These are phyloP conservation scores for Aspergillus costaricaensis DNA, from an alignment of 2,329 filamentous ascomycete genomes.

Conservation along the genomic window DNA sequence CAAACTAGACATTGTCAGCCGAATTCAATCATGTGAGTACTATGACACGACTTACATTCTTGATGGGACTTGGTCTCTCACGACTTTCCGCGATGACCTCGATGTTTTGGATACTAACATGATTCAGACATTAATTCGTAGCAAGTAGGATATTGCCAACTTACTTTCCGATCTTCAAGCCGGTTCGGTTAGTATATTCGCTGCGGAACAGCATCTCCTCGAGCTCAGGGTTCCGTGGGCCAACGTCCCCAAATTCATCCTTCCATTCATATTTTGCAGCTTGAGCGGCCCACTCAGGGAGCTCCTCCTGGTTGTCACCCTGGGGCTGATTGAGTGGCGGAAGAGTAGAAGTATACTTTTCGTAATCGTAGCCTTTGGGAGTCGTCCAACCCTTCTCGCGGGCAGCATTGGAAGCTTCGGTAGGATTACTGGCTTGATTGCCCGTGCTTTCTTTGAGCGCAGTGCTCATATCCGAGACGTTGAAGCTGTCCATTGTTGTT, in stretches of 20 bases:
- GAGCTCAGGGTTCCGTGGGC: conserved; percentile 67
- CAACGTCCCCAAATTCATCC: conserved; percentile 83
- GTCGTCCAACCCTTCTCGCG: conserved; percentile 43
- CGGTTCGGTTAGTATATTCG: conserved; percentile 54
- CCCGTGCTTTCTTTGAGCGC: conserved; percentile 25
- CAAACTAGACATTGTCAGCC: conserved; percentile 56
- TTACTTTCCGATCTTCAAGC: conserved; percentile 66
- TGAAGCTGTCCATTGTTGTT: conserved; percentile 24
- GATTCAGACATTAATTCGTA: conserved; percentile 8
- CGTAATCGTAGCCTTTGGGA: conserved; percentile 42
- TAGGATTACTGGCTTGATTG: conserved; percentile 24
- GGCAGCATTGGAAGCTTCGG: conserved; percentile 34
- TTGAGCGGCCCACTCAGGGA: conserved; percentile 55
- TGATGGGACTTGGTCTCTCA: conserved; percentile 51
- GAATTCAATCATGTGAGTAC: background rate
- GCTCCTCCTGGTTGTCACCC: conserved; percentile 24
- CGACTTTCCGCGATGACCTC: conserved; percentile 55
- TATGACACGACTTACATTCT: conserved; percentile 45
- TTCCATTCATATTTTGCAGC: conserved; percentile 79
- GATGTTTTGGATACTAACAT: conserved; percentile 48
- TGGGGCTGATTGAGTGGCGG: conserved; percentile 18
- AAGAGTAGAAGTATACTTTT: conserved; percentile 27
- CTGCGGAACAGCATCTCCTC: conserved; percentile 73
- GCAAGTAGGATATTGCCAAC: conserved; percentile 27
- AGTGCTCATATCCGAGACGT: conserved; percentile 24